A percentile compares a stretch with the other conserved stretches of the same genome.
Conservation (phyloP, 2,329 filamentous ascomycete species). For the Fusarium sp. region DNA sequence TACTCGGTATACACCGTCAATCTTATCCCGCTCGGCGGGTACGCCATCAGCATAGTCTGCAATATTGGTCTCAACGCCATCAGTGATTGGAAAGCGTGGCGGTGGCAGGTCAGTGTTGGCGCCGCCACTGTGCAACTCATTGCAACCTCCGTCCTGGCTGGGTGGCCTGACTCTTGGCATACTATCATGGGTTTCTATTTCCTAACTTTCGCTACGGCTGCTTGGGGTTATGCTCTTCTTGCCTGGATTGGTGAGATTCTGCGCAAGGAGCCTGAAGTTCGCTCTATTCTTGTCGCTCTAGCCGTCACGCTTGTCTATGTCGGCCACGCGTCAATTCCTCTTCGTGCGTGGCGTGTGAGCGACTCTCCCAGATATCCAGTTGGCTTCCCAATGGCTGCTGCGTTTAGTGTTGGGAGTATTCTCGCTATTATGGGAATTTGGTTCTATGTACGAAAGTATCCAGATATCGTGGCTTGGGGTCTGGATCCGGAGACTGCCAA, state of each 20-base stretch:
- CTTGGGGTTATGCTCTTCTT: slow-evolving; percentile 50
- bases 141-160: slow-evolving; percentile 50
- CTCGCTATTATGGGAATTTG: slow-evolving; percentile 36
- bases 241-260: slow-evolving; percentile 51
- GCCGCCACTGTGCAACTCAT: slow-evolving; percentile 57
- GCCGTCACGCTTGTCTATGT: slow-evolving; percentile 43
- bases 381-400: slow-evolving; percentile 39
- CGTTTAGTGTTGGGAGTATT: slow-evolving; percentile 40
- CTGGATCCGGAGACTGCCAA: slow-evolving; percentile 20
- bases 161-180: slow-evolving; percentile 39
- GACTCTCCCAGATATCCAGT: slow-evolving; percentile 41
- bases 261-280: slow-evolving; percentile 50
- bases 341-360: slow-evolving; percentile 42
- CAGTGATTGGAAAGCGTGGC: slow-evolving; percentile 58
- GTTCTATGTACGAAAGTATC: slow-evolving; percentile 36
- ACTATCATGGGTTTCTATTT: slow-evolving; percentile 54
- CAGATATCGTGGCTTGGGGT: slow-evolving; percentile 31
- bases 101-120: slow-evolving; percentile 68
- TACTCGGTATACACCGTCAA: slow-evolving; percentile 62
- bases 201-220: slow-evolving; percentile 54
- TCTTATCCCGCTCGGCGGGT: slow-evolving; percentile 61
- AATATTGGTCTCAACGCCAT: slow-evolving; percentile 68
- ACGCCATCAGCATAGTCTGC: slow-evolving; percentile 58
- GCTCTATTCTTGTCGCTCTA: slow-evolving; percentile 38
- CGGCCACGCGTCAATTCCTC: slow-evolving; percentile 42